These are phyloP conservation scores for Zoysia pacifica DNA, from an alignment of 176 grass and related monocot genomes.

Conservation along the genomic window DNA sequence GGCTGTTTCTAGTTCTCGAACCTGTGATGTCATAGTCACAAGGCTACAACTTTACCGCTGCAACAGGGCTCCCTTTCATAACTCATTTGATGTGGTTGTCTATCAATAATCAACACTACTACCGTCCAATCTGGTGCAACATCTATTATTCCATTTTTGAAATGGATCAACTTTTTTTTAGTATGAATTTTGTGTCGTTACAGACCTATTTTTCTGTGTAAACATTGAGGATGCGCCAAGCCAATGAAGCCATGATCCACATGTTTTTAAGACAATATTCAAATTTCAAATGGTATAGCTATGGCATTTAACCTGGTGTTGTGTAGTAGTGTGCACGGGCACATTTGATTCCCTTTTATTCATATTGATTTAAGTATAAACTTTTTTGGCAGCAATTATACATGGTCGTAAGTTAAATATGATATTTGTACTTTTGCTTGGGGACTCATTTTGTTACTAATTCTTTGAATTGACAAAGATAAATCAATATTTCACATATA, in stretches of 20 bases:
- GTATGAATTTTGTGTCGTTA: background rate
- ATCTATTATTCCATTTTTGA: background rate
- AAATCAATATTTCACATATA: background rate
- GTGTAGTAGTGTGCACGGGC: background rate
- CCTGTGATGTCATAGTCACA: no score
- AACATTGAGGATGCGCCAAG: background rate
- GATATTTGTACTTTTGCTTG: slow-evolving; percentile 6
- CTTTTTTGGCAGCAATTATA: background rate
- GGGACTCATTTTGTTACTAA: background rate
- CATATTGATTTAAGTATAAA: slow-evolving; percentile 6
- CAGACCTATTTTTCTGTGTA: background rate
- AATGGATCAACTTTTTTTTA: background rate
- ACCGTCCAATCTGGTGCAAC: background rate
- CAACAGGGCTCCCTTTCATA: no score
- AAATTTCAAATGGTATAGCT: background rate
- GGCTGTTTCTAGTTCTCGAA: no score
- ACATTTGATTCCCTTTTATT: background rate
- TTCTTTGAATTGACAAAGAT: slow-evolving; percentile 14
- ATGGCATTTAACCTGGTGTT: background rate
- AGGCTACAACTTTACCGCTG: no score
- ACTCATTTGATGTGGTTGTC: background rate
- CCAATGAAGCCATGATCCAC: background rate
- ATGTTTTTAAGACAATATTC: background rate
- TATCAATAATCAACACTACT: slow-evolving; percentile 11
- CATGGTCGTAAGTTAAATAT: background rate